Conservation (phyloP, 768 basidiomycete genomes). For the Hygrocybe punicea region DNA sequence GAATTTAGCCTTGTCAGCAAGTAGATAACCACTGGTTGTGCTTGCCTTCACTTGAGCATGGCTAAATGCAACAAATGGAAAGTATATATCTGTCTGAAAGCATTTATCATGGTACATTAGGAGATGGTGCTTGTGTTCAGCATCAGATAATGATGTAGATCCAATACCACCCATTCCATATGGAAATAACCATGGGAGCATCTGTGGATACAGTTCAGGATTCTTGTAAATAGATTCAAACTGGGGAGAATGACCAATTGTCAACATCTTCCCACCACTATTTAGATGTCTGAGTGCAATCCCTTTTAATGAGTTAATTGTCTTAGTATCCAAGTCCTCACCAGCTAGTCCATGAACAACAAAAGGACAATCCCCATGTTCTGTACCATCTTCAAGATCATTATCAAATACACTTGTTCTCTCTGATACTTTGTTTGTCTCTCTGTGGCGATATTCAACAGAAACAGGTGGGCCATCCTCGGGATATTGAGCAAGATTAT, state of each 20-base stretch:
- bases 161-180: slow-evolving; percentile 36
- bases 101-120: slow-evolving; percentile 40
- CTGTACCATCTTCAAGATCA: slow-evolving; percentile 20
- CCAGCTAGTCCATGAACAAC: slow-evolving; percentile 37
- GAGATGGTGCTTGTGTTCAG: slow-evolving; percentile 20
- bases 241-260: slow-evolving; percentile 12
- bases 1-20: slow-evolving; percentile 27
- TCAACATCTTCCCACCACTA: slow-evolving; percentile 15
- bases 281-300: slow-evolving; percentile 23
- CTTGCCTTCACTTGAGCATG: slow-evolving; percentile 37
- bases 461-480: slow-evolving; percentile 12
- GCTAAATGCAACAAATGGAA: slow-evolving; percentile 38
- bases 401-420: slow-evolving; percentile 8
- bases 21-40: slow-evolving; percentile 25
- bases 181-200: slow-evolving; percentile 41
- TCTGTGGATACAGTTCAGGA: slow-evolving; percentile 33
- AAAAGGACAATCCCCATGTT: slow-evolving; percentile 33
- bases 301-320: slow-evolving; percentile 14
- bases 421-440: slow-evolving; percentile 8
- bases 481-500: slow-evolving; percentile 21
- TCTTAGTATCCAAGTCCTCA: slow-evolving; percentile 14
- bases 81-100: slow-evolving; percentile 37
- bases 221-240: slow-evolving; percentile 30
- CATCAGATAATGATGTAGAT: slow-evolving; percentile 12
- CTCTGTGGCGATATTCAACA: slow-evolving; percentile 19